phyloP scores from a whole-genome alignment of 805 yeast species.

The Ogataea wickerhamii region DNA sequence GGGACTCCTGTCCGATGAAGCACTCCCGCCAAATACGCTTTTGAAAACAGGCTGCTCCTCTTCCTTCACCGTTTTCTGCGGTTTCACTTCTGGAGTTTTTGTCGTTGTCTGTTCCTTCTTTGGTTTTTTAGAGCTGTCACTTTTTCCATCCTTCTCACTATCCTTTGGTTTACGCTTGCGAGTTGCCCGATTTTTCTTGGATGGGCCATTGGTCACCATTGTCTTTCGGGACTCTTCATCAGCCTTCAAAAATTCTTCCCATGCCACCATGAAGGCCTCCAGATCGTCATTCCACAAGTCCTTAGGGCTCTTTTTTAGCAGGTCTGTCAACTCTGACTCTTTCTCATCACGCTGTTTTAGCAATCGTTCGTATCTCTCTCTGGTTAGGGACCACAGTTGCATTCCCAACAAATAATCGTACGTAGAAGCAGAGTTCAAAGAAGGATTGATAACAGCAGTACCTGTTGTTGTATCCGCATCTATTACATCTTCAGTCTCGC shows the following conservation, averaged over 20 bases:
- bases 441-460: slow-evolving; percentile 38
- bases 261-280: slow-evolving; percentile 63
- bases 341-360: slow-evolving; percentile 68
- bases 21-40: slow-evolving; percentile 32
- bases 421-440: slow-evolving; percentile 52
- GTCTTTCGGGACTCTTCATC: slow-evolving; percentile 61
- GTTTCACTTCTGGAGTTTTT: not conserved
- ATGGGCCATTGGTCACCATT: slow-evolving; percentile 42
- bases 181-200: slow-evolving; percentile 36
- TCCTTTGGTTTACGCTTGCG: slow-evolving; percentile 30
- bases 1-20: slow-evolving; percentile 9
- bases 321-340: slow-evolving; percentile 62
- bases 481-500: slow-evolving; percentile 34
- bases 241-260: slow-evolving; percentile 62
- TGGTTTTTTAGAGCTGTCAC: slow-evolving; percentile 15
- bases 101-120: slow-evolving; percentile 6
- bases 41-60: slow-evolving; percentile 26
- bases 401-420: slow-evolving; percentile 88
- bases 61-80: slow-evolving; percentile 3
- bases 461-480: slow-evolving; percentile 39
- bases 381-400: slow-evolving; percentile 91
- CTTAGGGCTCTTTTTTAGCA: slow-evolving; percentile 70
- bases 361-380: slow-evolving; percentile 80
- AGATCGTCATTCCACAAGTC: slow-evolving; percentile 87
- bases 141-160: slow-evolving; percentile 5